phyloP scores from a whole-genome alignment of 495 filamentous ascomycete species.

The Penicillium desertorum region DNA sequence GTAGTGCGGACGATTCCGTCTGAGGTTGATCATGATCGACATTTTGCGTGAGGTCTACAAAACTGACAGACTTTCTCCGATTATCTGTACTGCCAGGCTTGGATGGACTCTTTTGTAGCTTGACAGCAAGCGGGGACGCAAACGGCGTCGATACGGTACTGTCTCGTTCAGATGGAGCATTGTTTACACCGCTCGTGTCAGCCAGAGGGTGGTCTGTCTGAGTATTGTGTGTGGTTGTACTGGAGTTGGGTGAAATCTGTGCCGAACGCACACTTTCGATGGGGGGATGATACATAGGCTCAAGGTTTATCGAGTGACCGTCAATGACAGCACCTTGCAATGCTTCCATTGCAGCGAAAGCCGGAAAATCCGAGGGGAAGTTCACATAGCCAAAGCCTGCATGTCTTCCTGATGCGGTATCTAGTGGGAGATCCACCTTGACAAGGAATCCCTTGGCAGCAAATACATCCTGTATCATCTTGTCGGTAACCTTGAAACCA shows the following conservation, averaged over 20 bases:
- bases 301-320: conserved; percentile 82
- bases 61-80: conserved; percentile 24
- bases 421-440: conserved; percentile 80
- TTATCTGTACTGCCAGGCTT: not conserved
- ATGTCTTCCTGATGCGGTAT: conserved; percentile 71
- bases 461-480: conserved; percentile 72
- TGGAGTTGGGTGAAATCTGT: conserved; percentile 4
- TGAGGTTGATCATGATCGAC: not conserved
- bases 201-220: not conserved
- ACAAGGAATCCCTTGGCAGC: conserved; percentile 67
- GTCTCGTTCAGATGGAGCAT: not conserved
- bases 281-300: conserved; percentile 60
- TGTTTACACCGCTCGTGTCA: not conserved
- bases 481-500: conserved; percentile 75
- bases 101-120: not conserved
- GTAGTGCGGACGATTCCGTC: conserved; percentile 13
- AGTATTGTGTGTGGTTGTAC: not conserved
- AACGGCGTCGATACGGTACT: not conserved
- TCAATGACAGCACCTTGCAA: conserved; percentile 75
- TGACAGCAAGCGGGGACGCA: not conserved
- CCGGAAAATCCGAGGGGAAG: conserved; percentile 73
- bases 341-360: conserved; percentile 69
- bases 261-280: conserved; percentile 21
- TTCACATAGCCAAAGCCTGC: conserved; percentile 94
- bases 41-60: conserved; percentile 11